Evolutionary conservation across 2,329 filamentous ascomycete genomes (phyloP).

Genomic region (Clarireedia homoeocarpa): DNA sequence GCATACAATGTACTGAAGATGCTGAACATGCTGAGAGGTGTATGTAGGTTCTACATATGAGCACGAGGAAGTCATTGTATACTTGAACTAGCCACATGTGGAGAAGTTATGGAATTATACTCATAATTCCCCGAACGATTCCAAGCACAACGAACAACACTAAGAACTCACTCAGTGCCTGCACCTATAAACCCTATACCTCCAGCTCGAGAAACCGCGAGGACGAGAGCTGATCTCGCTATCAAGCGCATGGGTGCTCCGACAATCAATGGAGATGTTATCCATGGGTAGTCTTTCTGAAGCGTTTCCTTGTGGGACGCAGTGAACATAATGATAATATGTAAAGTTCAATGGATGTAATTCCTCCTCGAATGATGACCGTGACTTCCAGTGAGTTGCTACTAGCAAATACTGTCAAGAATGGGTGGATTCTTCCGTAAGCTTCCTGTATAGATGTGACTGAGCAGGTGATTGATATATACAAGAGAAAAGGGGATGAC

Average conservation of each 20-base stretch:
- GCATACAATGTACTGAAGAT: neutral
- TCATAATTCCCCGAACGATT: neutral
- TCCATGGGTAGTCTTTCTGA: conserved; percentile 12
- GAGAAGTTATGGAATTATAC: no score
- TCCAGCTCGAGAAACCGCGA: conserved; percentile 49
- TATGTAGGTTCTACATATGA: no score
- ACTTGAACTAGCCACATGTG: no score
- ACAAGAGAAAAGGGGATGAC: no score
- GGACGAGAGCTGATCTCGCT: conserved; percentile 45
- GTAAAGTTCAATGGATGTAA: neutral
- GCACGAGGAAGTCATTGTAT: no score
- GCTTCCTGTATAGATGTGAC: no score
- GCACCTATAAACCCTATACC: conserved; percentile 42
- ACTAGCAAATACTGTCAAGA: no score
- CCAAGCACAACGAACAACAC: neutral
- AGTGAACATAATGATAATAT: conserved; percentile 2
- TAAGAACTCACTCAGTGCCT: conserved; percentile 24
- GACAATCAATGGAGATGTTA: conserved; percentile 37
- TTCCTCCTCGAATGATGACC: no score
- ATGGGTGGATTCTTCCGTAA: no score
- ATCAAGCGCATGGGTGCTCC: conserved; percentile 64
- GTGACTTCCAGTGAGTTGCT: no score
- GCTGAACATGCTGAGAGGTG: no score
- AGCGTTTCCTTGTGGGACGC: conserved; percentile 5
- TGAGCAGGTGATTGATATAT: no score